phyloP scores from a whole-genome alignment of 2,329 filamentous ascomycete species.

The Clonostachys rosea region DNA sequence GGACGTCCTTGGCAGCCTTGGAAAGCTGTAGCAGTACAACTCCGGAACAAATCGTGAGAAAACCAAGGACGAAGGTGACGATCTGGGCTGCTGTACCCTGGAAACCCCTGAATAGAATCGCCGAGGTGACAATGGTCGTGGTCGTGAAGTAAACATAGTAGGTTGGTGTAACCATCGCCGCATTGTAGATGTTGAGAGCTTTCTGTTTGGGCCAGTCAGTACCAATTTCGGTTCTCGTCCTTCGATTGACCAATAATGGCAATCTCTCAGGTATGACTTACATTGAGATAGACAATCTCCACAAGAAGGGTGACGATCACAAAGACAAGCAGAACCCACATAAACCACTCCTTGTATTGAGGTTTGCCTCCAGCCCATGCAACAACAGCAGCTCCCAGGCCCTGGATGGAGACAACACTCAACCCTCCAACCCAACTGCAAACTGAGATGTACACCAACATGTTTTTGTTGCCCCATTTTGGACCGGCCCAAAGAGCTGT shows the following conservation, averaged over 20 bases:
- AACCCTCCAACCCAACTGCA: slow-evolving; percentile 93
- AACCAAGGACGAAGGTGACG: slow-evolving; percentile 85
- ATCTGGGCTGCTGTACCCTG: slow-evolving; percentile 80
- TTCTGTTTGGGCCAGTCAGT: slow-evolving; percentile 60
- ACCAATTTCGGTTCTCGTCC: background rate
- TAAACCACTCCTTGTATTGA: slow-evolving; percentile 97
- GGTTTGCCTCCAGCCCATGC: slow-evolving; percentile 72
- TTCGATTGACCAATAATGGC: background rate
- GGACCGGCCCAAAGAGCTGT: slow-evolving; percentile 79
- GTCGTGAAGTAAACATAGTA: slow-evolving; percentile 99
- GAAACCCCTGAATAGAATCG: slow-evolving; percentile 89
- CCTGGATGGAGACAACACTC: slow-evolving; percentile 93
- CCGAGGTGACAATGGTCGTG: slow-evolving; percentile 89
- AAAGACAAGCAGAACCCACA: slow-evolving; percentile 88
- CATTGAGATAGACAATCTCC: slow-evolving; percentile 94
- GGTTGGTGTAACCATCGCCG: slow-evolving; percentile 91
- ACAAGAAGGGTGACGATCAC: slow-evolving; percentile 84
- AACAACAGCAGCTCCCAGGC: slow-evolving; percentile 84
- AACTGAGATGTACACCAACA: slow-evolving; percentile 95
- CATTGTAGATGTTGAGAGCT: slow-evolving; percentile 96
- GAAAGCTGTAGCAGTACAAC: slow-evolving; percentile 94
- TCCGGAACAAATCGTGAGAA: slow-evolving; percentile 88
- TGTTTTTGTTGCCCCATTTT: slow-evolving; percentile 89
- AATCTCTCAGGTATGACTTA: slow-evolving; percentile 42
- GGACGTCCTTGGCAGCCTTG: slow-evolving; percentile 96